Evolutionary conservation across 1,284 basidiomycete species (phyloP).

Genomic region (Melanopsichium pennsylvanicum): DNA sequence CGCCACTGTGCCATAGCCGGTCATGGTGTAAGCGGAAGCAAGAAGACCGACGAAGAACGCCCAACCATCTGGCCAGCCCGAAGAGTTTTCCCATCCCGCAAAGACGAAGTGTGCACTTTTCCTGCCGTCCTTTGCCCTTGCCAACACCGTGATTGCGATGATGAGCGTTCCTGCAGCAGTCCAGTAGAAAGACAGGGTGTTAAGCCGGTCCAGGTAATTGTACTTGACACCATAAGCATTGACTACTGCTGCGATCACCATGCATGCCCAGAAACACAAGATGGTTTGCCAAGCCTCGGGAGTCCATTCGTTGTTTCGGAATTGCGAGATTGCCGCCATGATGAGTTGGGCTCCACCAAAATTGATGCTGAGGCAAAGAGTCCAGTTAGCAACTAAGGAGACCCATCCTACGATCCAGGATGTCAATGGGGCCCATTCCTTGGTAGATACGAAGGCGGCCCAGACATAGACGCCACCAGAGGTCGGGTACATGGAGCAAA

Average conservation of each 20-base stretch:
- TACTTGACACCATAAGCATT: slow-evolving; percentile 54
- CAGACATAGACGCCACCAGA: slow-evolving; percentile 69
- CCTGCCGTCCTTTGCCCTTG: slow-evolving; percentile 65
- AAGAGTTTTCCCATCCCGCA: slow-evolving; percentile 66
- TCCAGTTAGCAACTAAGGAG: slow-evolving; percentile 69
- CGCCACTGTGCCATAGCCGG: slow-evolving; percentile 66
- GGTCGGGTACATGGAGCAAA: slow-evolving; percentile 68
- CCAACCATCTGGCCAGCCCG: slow-evolving; percentile 59
- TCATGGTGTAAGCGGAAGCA: slow-evolving; percentile 62
- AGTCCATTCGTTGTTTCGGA: slow-evolving; percentile 52
- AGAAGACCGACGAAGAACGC: slow-evolving; percentile 68
- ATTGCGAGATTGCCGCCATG: slow-evolving; percentile 68
- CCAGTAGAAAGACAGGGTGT: slow-evolving; percentile 68
- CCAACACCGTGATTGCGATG: slow-evolving; percentile 68
- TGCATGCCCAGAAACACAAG: slow-evolving; percentile 67
- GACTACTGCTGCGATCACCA: slow-evolving; percentile 66
- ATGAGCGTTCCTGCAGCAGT: slow-evolving; percentile 67
- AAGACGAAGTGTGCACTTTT: slow-evolving; percentile 67
- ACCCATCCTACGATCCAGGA: slow-evolving; percentile 69
- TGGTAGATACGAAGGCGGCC: slow-evolving; percentile 68
- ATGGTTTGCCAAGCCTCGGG: slow-evolving; percentile 61
- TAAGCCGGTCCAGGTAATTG: slow-evolving; percentile 53
- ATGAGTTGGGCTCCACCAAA: slow-evolving; percentile 69
- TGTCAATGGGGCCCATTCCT: slow-evolving; percentile 67
- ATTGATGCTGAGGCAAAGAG: slow-evolving; percentile 67